These are phyloP conservation scores for Xylaria hypoxylon DNA, from an alignment of 2,329 filamentous ascomycete genomes.

Conservation along the genomic window DNA sequence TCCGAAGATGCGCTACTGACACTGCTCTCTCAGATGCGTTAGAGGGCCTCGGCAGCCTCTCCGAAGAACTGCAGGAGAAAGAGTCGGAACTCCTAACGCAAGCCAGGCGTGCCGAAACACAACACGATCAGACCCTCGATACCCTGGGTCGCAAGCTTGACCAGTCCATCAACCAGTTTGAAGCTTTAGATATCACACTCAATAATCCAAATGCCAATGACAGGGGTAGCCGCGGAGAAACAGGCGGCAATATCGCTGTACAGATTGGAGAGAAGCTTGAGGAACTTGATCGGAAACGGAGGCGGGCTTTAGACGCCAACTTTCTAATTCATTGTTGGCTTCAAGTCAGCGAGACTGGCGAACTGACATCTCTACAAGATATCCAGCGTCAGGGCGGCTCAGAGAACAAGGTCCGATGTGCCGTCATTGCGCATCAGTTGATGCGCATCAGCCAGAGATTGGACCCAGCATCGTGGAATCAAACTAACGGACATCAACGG, in stretches of 20 bases:
- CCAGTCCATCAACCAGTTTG: constrained; percentile 91
- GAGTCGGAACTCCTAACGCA: constrained; percentile 93
- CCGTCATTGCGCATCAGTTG: constrained; percentile 91
- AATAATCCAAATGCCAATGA: constrained; percentile 68
- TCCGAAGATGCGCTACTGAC: constrained; percentile 49
- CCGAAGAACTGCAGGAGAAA: constrained; percentile 86
- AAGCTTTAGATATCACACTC: constrained; percentile 85
- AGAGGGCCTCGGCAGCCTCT: constrained; percentile 75
- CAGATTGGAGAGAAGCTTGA: constrained; percentile 95
- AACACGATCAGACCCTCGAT: constrained; percentile 91
- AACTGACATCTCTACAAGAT: constrained; percentile 88
- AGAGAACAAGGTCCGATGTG: constrained; percentile 93
- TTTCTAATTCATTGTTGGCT: constrained; percentile 98
- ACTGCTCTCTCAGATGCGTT: constrained; percentile 63
- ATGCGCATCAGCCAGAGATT: constrained; percentile 94
- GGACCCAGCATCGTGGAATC: constrained; percentile 79
- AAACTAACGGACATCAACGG: constrained; percentile 65
- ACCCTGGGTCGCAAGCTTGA: constrained; percentile 90
- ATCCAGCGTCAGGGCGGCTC: constrained; percentile 85
- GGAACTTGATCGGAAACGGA: constrained; percentile 91
- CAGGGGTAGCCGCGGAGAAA: constrained; percentile 62
- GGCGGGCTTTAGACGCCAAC: constrained; percentile 89
- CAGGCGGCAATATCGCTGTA: constrained; percentile 88
- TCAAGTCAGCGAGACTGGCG: constrained; percentile 90
- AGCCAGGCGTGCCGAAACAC: constrained; percentile 88